Base-by-base conservation (phyloP, 768 basidiomycete species). In the Sutorius australiensis region DNA sequence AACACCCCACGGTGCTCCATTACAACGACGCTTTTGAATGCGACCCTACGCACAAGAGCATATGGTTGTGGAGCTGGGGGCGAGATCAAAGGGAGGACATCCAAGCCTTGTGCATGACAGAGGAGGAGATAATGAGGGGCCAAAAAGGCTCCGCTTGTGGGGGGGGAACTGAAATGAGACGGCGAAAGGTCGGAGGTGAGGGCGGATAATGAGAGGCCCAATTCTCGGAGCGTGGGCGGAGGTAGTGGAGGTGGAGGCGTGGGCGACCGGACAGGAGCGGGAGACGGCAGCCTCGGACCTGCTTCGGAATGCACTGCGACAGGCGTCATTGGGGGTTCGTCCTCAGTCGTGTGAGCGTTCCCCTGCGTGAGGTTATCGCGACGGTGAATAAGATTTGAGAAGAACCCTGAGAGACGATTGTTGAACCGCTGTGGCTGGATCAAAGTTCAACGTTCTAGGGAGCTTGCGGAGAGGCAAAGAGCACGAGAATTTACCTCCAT, bases 1-100 rank as follows among this genome's bases (percentile, higher is more conserved):
- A 93, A 73, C 0, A 93, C 89, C 7, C 90, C 91, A 30, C 91
- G 86, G 62, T 92, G 88, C 61, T 93, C 91, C 91, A 93, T 93
- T 13, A 93, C 86, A 1, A 93, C 87, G n/a, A 93, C 85, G 51
- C 80, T 83, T 64, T 91, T 92, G 70, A 93, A 93, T 33, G 80
- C 78, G 47, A 91, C 88, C 50, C 89, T 79, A 19, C 91, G 82
- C 21, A 93, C 84, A 27, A 93, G 77, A 10, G 91, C 84, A 67
- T 91, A 92, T 13, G 92, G 89, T 58, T 86, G 84, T 7, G 78
- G 77, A 13, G 82, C 77, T 2, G 89, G 91, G 0, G 91, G 89
- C 0, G 86, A 84, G 11, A 79, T 67, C 28, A 93, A 74, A 2
- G 91, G 88, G n/a, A 93, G 74, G 3, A 93, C 88, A 67, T 93